These are phyloP conservation scores for Leccinum aurantiacum DNA, from an alignment of 768 basidiomycete genomes.

Conservation along the genomic window DNA sequence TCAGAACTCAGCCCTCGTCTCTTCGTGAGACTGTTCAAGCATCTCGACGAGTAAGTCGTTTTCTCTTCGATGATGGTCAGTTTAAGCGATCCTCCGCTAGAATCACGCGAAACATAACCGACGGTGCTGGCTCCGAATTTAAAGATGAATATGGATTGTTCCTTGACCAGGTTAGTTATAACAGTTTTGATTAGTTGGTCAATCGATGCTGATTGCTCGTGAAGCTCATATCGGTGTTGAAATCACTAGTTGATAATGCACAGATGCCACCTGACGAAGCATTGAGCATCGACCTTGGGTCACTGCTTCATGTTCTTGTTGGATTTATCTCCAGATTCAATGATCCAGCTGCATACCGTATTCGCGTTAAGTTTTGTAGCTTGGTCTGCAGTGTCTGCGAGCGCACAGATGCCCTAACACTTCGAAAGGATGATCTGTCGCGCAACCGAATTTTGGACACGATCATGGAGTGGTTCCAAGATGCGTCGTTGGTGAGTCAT, in stretches of 20 bases:
- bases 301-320: slow-evolving; percentile 58
- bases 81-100: slow-evolving; percentile 30
- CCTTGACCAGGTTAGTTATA: slow-evolving; percentile 64
- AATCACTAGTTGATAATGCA: slow-evolving; percentile 74
- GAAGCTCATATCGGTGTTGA: slow-evolving; percentile 74
- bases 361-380: slow-evolving; percentile 74
- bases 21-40: slow-evolving; percentile 64
- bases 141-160: slow-evolving; percentile 46
- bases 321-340: slow-evolving; percentile 64
- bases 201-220: slow-evolving; percentile 16
- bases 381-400: slow-evolving; percentile 69
- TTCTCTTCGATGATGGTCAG: neutral
- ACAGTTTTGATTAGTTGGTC: neutral
- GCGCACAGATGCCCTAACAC: slow-evolving; percentile 56
- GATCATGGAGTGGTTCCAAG: slow-evolving; percentile 77
- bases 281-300: slow-evolving; percentile 61
- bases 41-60: slow-evolving; percentile 67
- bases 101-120: slow-evolving; percentile 52
- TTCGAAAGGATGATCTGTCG: slow-evolving; percentile 65
- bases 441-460: slow-evolving; percentile 74
- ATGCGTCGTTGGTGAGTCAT: slow-evolving; percentile 48
- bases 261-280: slow-evolving; percentile 57
- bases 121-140: slow-evolving; percentile 44
- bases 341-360: slow-evolving; percentile 53
- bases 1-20: slow-evolving; percentile 71